These are phyloP conservation scores for Boehmeria nivea DNA, from an alignment of 306 rosid genomes.

Conservation along the genomic window DNA sequence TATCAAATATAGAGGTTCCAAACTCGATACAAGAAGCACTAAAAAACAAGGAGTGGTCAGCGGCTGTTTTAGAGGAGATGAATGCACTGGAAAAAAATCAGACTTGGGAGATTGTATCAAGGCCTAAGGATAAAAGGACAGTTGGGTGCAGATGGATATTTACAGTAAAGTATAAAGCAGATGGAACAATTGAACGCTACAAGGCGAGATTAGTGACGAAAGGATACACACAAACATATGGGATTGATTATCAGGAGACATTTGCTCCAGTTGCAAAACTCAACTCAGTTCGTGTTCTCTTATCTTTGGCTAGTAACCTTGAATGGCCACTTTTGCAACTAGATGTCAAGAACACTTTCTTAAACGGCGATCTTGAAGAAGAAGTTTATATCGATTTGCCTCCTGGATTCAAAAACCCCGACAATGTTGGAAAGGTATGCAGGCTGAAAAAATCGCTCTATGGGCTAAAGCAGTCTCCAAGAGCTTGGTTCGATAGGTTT, in stretches of 20 bases:
- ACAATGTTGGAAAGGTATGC: too few relatives aligned
- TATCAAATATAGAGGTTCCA: too few relatives aligned
- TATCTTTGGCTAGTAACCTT: neutral
- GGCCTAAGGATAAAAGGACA: neutral
- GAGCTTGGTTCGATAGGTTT: too few relatives aligned
- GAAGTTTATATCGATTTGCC: too few relatives aligned
- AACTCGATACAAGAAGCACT: neutral
- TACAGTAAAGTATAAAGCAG: neutral
- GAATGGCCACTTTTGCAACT: too few relatives aligned
- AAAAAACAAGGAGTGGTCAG: neutral
- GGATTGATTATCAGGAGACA: neutral
- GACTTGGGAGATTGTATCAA: neutral
- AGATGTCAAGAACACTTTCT: too few relatives aligned
- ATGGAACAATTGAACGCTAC: neutral
- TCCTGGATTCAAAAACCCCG: too few relatives aligned
- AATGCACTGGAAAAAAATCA: neutral
- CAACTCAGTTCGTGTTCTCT: neutral
- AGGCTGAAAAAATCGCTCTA: too few relatives aligned
- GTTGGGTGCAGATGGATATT: neutral
- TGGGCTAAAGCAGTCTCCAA: too few relatives aligned
- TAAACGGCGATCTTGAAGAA: too few relatives aligned
- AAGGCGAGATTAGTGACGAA: neutral
- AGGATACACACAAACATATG: neutral
- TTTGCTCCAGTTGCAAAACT: neutral
- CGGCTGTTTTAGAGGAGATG: neutral